A percentile compares a stretch with the other conserved stretches of the same genome.
Conservation (phyloP, 176 grass and related monocot genomes). For the Puccinellia tenuiflora region DNA sequence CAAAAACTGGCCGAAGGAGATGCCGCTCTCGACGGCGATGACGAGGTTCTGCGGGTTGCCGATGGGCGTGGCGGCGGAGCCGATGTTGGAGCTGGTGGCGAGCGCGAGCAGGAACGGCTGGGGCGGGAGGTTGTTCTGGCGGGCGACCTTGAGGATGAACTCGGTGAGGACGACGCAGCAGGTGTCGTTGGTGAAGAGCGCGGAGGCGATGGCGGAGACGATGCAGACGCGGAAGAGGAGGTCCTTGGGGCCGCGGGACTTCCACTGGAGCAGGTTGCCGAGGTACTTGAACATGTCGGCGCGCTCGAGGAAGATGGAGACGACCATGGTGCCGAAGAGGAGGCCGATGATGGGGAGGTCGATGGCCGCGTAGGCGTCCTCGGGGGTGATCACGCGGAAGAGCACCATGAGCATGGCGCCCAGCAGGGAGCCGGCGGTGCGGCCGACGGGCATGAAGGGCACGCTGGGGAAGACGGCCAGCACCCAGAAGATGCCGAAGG, state of each 20-base stretch:
- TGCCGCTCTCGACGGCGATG: conserved; percentile 63
- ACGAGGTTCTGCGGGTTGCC: conserved; percentile 85
- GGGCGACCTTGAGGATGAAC: conserved; percentile 71
- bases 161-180: conserved; percentile 85
- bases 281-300: conserved; percentile 78
- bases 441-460: conserved; percentile 68
- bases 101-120: conserved; percentile 63
- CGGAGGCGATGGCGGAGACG: conserved; percentile 57
- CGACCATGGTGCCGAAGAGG: conserved; percentile 78
- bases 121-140: conserved; percentile 78
- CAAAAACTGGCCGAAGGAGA: conserved; percentile 63
- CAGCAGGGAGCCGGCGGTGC: conserved; percentile 75
- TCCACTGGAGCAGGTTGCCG: conserved; percentile 62
- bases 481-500: conserved; percentile 80
- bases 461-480: conserved; percentile 76
- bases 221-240: conserved; percentile 65
- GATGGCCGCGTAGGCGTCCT: conserved; percentile 62
- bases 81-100: conserved; percentile 69
- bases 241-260: conserved; percentile 65
- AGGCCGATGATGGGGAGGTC: conserved; percentile 73
- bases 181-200: conserved; percentile 77
- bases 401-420: conserved; percentile 76
- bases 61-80: conserved; percentile 64
- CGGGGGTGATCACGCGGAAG: conserved; percentile 58
- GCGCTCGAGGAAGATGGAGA: conserved; percentile 66